Conservation (phyloP, 2,329 filamentous ascomycete species). For the Cladosporium velox region DNA sequence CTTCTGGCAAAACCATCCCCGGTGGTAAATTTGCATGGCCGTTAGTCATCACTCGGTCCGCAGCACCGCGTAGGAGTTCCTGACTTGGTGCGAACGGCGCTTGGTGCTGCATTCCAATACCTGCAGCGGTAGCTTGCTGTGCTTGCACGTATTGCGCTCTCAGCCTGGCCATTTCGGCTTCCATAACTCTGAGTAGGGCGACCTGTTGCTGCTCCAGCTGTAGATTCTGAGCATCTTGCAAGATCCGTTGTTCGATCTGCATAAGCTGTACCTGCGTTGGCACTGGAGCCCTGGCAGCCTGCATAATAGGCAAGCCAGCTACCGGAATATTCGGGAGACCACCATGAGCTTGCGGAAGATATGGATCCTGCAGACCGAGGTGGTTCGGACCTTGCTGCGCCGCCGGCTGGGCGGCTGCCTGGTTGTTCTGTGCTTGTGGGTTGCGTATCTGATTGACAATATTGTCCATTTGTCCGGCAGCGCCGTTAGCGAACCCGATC, state of each 20-base stretch:
- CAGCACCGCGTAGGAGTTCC: slow-evolving; percentile 29
- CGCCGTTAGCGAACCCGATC: slow-evolving; percentile 66
- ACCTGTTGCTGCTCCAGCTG: slow-evolving; percentile 68
- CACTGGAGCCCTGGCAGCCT: slow-evolving; percentile 23
- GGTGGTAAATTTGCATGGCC: slow-evolving; percentile 52
- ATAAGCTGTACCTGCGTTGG: slow-evolving; percentile 62
- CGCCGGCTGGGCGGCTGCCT: slow-evolving; percentile 20
- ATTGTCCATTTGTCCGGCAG: slow-evolving; percentile 51
- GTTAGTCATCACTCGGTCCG: slow-evolving; percentile 27
- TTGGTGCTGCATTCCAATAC: slow-evolving; percentile 22
- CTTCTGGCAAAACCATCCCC: slow-evolving; percentile 54
- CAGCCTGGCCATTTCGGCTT: slow-evolving; percentile 67
- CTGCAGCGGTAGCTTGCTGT: slow-evolving; percentile 27
- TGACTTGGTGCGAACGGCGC: slow-evolving; percentile 4
- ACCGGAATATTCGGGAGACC: slow-evolving; percentile 14
- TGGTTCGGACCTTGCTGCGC: slow-evolving; percentile 43
- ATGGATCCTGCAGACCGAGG: slow-evolving; percentile 32
- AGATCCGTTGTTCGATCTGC: slow-evolving; percentile 68
- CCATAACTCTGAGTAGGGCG: slow-evolving; percentile 65
- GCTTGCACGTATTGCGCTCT: slow-evolving; percentile 45
- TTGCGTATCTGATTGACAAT: slow-evolving; percentile 36
- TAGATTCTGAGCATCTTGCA: slow-evolving; percentile 65
- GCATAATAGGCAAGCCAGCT: slow-evolving; percentile 1
- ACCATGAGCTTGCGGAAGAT: slow-evolving; percentile 26
- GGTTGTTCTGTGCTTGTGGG: slow-evolving; percentile 23